These are phyloP conservation scores for Candida easanensis DNA, from an alignment of 805 yeast species.

Conservation along the genomic window DNA sequence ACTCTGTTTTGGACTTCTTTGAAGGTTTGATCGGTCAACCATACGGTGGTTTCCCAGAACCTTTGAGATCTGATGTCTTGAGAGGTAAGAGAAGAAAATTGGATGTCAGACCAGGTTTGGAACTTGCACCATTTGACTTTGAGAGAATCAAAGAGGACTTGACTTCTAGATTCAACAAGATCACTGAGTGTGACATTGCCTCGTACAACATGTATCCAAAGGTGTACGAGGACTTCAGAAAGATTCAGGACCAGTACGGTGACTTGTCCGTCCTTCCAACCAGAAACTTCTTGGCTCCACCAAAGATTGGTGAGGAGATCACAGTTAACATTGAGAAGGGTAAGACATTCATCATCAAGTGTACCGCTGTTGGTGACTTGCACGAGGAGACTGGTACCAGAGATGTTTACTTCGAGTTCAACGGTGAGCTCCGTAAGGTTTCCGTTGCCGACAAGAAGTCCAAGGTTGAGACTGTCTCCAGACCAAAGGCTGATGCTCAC, in stretches of 20 bases:
- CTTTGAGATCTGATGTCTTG: conserved; percentile 87
- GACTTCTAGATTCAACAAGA: conserved; percentile 69
- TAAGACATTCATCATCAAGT: conserved; percentile 85
- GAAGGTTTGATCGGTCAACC: conserved; percentile 99
- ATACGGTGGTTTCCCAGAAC: conserved; percentile 99
- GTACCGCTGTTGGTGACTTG: conserved; percentile 90
- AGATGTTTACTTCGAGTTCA: conserved; percentile 96
- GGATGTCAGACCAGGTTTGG: conserved; percentile 88
- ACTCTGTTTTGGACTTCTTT: conserved; percentile 95
- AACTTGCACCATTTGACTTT: conserved; percentile 81
- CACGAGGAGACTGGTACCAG: conserved; percentile 82
- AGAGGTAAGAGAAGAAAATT: conserved; percentile 91
- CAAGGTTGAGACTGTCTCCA: conserved; percentile 77
- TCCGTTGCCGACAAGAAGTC: conserved; percentile 85
- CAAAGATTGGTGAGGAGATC: conserved; percentile 84
- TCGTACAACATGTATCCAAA: conserved; percentile 97
- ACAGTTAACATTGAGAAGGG: conserved; percentile 91
- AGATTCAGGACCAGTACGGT: conserved; percentile 74
- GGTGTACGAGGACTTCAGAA: conserved; percentile 86
- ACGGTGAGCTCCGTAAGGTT: conserved; percentile 97
- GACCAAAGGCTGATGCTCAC: conserved; percentile 87
- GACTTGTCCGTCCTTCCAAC: conserved; percentile 95
- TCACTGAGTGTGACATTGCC: conserved; percentile 88
- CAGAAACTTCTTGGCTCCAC: conserved; percentile 82
- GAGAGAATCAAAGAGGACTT: conserved; percentile 70